A percentile compares a stretch with the other conserved stretches of the same genome.
Evolutionary conservation across 257 asterid genomes (phyloP).

Genomic region (Capsicum pubescens): DNA sequence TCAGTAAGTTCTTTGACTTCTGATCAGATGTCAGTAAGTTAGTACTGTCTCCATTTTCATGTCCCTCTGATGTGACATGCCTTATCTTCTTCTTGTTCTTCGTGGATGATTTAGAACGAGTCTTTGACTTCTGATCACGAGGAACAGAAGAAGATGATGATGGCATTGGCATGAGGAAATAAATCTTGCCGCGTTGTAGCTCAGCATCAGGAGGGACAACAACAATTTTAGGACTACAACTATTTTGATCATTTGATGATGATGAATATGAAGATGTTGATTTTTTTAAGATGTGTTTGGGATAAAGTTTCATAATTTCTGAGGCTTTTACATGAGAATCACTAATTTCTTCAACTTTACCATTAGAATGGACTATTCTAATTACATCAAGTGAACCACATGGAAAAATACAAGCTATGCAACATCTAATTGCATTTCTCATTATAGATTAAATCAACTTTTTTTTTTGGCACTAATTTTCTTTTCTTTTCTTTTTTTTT

Average conservation of each 20-base stretch:
- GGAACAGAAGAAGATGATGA: conserved; percentile 37
- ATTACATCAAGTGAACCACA: conserved; percentile 94
- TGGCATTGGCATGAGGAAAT: conserved; percentile 80
- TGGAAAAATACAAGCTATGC: conserved; percentile 98
- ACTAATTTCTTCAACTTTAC: conserved; percentile 80
- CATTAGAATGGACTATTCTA: conserved; percentile 85
- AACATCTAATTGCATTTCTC: conserved; percentile 81
- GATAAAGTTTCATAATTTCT: conserved; percentile 80
- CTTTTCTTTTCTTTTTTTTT: too few relatives aligned
- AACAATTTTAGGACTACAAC: conserved; percentile 61
- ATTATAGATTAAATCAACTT: conserved; percentile 33
- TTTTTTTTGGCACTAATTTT: too few relatives aligned
- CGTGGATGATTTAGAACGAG: not conserved
- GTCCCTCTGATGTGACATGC: conserved; percentile 21
- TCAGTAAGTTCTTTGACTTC: too few relatives aligned
- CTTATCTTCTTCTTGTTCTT: conserved; percentile 49
- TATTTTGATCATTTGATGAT: conserved; percentile 39
- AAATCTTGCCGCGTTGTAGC: conserved; percentile 93
- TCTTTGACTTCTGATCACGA: not conserved
- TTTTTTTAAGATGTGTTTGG: conserved; percentile 84
- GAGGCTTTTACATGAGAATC: conserved; percentile 64
- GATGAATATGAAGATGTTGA: conserved; percentile 43
- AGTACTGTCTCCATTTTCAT: conserved; percentile 9
- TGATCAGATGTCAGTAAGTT: conserved; percentile 54
- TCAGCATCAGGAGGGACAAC: conserved; percentile 79